Conservation (phyloP, 176 grass and related monocot species). For the Juncus inflexus region DNA sequence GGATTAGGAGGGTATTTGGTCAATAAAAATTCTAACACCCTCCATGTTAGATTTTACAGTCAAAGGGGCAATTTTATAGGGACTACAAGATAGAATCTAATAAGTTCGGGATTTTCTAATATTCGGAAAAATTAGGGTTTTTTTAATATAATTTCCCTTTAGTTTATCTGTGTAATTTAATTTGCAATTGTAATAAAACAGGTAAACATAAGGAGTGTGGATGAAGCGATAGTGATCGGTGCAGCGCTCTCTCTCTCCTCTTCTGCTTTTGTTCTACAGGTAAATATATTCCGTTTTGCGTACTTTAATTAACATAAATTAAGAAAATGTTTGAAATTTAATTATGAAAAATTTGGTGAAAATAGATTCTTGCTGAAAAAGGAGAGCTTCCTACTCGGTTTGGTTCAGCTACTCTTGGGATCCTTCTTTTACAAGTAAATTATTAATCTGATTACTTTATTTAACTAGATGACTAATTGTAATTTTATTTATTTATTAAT, state of each 20-base stretch:
- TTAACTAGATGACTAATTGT: conserved; percentile 27
- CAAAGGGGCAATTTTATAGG: no score
- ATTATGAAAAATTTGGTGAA: conserved; percentile 3
- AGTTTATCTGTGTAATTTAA: conserved; percentile 11
- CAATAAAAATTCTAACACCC: not conserved
- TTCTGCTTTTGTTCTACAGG: conserved; percentile 99
- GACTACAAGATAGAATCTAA: no score
- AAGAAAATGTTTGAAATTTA: conserved; percentile 2
- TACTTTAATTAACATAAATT: not conserved
- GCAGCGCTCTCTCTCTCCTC: conserved; percentile 95
- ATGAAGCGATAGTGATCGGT: conserved; percentile 98
- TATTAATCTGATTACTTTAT: no score
- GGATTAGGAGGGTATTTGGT: not conserved
- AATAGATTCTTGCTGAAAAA: conserved; percentile 97
- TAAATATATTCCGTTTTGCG: conserved; percentile 25
- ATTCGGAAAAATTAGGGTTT: not conserved
- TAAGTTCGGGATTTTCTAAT: no score
- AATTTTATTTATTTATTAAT: no score
- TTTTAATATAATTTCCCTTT: not conserved
- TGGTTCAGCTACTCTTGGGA: conserved; percentile 95
- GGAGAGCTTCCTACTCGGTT: conserved; percentile 95
- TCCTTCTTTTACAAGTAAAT: conserved; percentile 91
- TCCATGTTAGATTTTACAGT: no score
- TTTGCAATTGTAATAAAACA: conserved; percentile 32
- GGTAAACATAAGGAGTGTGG: conserved; percentile 96